phyloP scores from a whole-genome alignment of 352 stramenopile genomes.

The Pythium dissotocum region DNA sequence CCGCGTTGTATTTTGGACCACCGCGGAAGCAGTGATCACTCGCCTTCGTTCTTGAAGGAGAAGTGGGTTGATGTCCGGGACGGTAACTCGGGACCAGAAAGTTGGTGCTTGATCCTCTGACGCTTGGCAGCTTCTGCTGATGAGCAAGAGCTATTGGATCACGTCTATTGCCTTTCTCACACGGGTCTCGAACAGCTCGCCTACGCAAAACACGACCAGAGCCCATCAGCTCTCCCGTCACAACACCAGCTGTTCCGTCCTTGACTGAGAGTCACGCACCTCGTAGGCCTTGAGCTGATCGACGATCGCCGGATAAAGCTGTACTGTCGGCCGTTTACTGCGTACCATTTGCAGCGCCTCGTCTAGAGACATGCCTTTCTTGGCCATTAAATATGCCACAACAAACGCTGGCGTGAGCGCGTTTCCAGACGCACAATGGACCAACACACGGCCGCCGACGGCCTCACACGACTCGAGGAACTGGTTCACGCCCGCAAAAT shows the following conservation, averaged over 20 bases:
- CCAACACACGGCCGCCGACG: slow-evolving; percentile 23
- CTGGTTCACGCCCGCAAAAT: slow-evolving; percentile 28
- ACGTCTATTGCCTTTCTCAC: not conserved
- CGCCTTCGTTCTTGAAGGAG: too few species aligned
- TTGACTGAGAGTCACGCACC: slow-evolving; percentile 6
- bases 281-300: slow-evolving; percentile 26
- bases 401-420: slow-evolving; percentile 30
- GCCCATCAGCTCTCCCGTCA: not conserved
- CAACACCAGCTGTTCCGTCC: not conserved
- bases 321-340: slow-evolving; percentile 11
- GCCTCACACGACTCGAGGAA: slow-evolving; percentile 27
- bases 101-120: too few species aligned
- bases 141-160: not conserved
- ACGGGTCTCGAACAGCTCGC: not conserved
- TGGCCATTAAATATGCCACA: slow-evolving; percentile 28
- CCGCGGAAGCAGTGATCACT: too few species aligned
- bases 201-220: not conserved
- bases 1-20: too few species aligned
- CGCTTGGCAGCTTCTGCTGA: not conserved
- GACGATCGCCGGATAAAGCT: slow-evolving; percentile 21
- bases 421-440: slow-evolving; percentile 28
- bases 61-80: too few species aligned
- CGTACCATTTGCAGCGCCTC: slow-evolving; percentile 23
- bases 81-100: too few species aligned
- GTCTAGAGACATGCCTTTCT: slow-evolving; percentile 19